phyloP scores from a whole-genome alignment of 2,329 filamentous ascomycete species.

The Claviceps spartinae region DNA sequence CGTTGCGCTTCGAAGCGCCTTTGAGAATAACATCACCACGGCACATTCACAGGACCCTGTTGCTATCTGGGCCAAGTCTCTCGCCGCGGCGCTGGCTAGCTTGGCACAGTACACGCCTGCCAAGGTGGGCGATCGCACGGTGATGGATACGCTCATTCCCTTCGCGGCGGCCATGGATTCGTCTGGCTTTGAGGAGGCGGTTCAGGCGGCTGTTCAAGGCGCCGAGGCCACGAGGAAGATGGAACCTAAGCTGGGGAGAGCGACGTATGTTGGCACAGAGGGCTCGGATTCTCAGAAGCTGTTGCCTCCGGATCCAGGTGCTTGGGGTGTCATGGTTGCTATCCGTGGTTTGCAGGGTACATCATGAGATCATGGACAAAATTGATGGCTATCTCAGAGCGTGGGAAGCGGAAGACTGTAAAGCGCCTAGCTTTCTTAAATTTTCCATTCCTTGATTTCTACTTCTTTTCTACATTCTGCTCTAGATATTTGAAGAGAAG shows the following conservation, averaged over 20 bases:
- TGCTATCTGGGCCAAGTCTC: slow-evolving; percentile 29
- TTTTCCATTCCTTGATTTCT: too few relatives aligned
- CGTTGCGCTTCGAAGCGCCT: slow-evolving; percentile 30
- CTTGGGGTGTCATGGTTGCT: slow-evolving; percentile 52
- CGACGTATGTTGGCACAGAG: slow-evolving; percentile 51
- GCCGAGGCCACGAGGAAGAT: slow-evolving; percentile 51
- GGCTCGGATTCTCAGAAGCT: slow-evolving; percentile 35
- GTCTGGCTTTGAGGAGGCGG: slow-evolving; percentile 39
- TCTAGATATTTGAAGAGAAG: too few relatives aligned
- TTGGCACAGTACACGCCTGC: slow-evolving; percentile 40
- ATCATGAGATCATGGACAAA: neutral
- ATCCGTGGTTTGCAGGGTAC: slow-evolving; percentile 24
- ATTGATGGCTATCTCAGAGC: too few relatives aligned
- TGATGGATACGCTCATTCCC: slow-evolving; percentile 44
- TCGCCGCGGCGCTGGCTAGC: slow-evolving; percentile 29
- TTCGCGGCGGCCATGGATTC: slow-evolving; percentile 34
- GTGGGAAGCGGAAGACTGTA: neutral
- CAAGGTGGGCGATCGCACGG: slow-evolving; percentile 40
- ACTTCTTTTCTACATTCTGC: too few relatives aligned
- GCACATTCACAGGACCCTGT: slow-evolving; percentile 18
- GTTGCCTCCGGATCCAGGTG: slow-evolving; percentile 54
- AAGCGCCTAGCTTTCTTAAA: neutral
- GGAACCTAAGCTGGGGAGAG: slow-evolving; percentile 50
- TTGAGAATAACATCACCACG: slow-evolving; percentile 23
- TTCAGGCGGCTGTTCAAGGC: slow-evolving; percentile 44